Conservation (phyloP, 805 yeast species). For the Jamesozyma rosinii region DNA sequence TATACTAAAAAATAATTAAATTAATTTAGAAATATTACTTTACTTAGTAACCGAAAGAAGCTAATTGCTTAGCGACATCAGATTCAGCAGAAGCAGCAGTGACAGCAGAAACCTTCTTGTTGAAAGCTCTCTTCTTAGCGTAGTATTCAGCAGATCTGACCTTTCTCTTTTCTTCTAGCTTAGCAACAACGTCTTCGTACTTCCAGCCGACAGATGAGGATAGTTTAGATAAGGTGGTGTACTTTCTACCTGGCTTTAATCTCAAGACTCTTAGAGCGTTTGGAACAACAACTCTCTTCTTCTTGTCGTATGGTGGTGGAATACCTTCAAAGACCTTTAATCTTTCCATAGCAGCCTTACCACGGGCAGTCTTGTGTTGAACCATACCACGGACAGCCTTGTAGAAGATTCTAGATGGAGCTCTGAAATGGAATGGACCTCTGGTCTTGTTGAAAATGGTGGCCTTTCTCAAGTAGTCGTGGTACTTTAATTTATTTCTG, state of each 20-base stretch:
- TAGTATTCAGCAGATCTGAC: slow-evolving; percentile 97
- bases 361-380: slow-evolving; percentile 99
- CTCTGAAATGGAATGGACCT: slow-evolving; percentile 99
- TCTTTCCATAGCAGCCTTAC: slow-evolving; percentile 99
- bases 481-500: slow-evolving; percentile 99
- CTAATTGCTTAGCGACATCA: slow-evolving; percentile 86
- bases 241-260: slow-evolving; percentile 99
- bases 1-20: slow-evolving; percentile 8
- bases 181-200: slow-evolving; percentile 95
- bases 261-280: slow-evolving; percentile 98
- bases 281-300: slow-evolving; percentile 99
- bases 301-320: slow-evolving; percentile 99
- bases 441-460: slow-evolving; percentile 97
- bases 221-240: slow-evolving; percentile 95
- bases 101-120: slow-evolving; percentile 86
- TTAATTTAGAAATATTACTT: slow-evolving; percentile 21
- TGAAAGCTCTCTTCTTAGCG: slow-evolving; percentile 95
- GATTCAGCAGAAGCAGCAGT: slow-evolving; percentile 79
- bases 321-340: slow-evolving; percentile 99
- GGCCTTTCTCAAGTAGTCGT: slow-evolving; percentile 98
- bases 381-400: slow-evolving; percentile 99
- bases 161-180: slow-evolving; percentile 98
- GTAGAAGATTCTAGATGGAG: slow-evolving; percentile 99
- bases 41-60: slow-evolving; percentile 90
- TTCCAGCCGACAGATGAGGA: slow-evolving; percentile 98